These are phyloP conservation scores for Mallotus repandus DNA, from an alignment of 441 rosid species.

Conservation along the genomic window DNA sequence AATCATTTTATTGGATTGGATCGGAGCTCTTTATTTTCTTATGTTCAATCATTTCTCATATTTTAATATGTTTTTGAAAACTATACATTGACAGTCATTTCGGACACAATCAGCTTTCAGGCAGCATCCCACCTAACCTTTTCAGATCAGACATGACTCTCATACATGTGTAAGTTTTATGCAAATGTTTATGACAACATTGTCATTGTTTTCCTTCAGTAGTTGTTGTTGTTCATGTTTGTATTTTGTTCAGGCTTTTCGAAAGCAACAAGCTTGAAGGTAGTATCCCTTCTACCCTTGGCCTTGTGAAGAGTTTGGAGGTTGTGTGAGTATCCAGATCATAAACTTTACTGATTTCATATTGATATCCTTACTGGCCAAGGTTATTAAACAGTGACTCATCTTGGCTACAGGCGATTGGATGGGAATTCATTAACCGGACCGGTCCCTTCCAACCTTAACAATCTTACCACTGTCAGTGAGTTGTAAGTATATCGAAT, in stretches of 20 bases:
- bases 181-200: no score
- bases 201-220: no score
- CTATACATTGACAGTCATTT: conserved; percentile 48
- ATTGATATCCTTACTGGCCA: background rate
- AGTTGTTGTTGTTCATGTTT: background rate
- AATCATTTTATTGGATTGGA: background rate
- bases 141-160: conserved; percentile 58
- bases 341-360: conserved; percentile 6
- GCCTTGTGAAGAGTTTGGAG: conserved; percentile 49
- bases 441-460: conserved; percentile 49
- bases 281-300: conserved; percentile 56
- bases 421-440: conserved; percentile 59
- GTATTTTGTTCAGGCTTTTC: conserved; percentile 48
- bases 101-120: conserved; percentile 63
- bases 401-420: conserved; percentile 52
- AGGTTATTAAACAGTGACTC: conserved; percentile 6
- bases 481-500: conserved; percentile 55
- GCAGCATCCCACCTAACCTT: conserved; percentile 52
- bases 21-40: background rate
- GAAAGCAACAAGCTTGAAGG: conserved; percentile 61
- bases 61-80: background rate
- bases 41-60: background rate
- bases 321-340: conserved; percentile 61
- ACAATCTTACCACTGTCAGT: conserved; percentile 43
- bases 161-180: conserved; percentile 63